Conservation (phyloP, 441 rosid species). For the Jatropha multifida region DNA sequence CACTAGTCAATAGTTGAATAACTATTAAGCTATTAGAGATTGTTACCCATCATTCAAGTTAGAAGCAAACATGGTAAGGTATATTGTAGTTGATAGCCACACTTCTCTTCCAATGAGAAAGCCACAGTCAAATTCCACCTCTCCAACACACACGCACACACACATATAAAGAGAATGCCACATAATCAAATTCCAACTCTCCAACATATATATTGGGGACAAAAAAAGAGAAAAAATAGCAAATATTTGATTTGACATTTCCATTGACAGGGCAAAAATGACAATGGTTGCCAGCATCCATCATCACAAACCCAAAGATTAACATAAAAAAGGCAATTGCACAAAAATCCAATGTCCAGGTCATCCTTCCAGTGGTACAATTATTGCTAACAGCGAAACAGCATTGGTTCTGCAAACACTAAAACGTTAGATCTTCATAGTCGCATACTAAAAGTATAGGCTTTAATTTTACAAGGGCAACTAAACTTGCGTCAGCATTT, state of each 20-base stretch:
- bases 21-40: background rate
- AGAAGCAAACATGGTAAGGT: background rate
- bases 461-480: background rate
- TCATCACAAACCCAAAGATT: background rate
- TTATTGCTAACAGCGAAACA: constrained; percentile 5
- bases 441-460: background rate
- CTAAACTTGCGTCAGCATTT: background rate
- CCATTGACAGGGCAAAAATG: background rate
- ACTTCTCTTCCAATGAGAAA: background rate
- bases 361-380: background rate
- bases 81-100: background rate
- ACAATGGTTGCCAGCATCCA: background rate
- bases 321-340: background rate
- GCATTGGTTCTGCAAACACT: background rate
- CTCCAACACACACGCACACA: background rate
- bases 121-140: background rate
- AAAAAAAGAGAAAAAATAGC: background rate
- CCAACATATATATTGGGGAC: background rate
- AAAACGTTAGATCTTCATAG: too few species aligned
- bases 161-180: too few species aligned
- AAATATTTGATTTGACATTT: background rate
- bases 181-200: background rate
- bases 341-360: constrained; percentile 4
- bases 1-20: background rate
- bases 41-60: background rate